These are phyloP conservation scores for Jaapia argillacea DNA, from an alignment of 768 basidiomycete species.

Conservation along the genomic window DNA sequence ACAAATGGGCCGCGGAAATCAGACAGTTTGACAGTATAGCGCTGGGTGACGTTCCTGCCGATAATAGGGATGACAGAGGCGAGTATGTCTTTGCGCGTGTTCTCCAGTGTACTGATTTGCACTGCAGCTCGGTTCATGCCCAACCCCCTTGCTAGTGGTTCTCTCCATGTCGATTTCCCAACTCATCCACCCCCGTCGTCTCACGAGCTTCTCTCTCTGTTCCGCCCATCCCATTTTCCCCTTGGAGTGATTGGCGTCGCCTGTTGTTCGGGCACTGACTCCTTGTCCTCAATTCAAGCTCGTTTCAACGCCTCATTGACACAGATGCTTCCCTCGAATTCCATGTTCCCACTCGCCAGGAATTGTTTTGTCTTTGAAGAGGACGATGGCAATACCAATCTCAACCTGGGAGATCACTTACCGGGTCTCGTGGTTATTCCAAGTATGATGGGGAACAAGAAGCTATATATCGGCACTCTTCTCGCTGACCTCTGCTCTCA, in stretches of 20 bases:
- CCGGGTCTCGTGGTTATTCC: slow-evolving; percentile 73
- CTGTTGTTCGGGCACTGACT: slow-evolving; percentile 46
- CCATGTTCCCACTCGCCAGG: slow-evolving; percentile 68
- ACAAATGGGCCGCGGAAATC: slow-evolving; percentile 67
- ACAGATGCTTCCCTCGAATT: slow-evolving; percentile 56
- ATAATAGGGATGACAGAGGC: slow-evolving; percentile 73
- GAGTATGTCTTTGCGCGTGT: slow-evolving; percentile 10
- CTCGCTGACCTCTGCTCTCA: slow-evolving; percentile 85
- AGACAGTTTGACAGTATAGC: slow-evolving; percentile 63
- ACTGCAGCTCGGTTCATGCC: slow-evolving; percentile 82
- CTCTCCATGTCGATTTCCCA: slow-evolving; percentile 72
- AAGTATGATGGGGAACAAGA: slow-evolving; percentile 79
- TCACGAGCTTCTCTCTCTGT: slow-evolving; percentile 57
- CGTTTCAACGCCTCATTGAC: slow-evolving; percentile 59
- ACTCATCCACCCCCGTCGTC: slow-evolving; percentile 66
- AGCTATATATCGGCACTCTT: slow-evolving; percentile 78
- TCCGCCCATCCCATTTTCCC: slow-evolving; percentile 75
- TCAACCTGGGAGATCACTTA: slow-evolving; percentile 44
- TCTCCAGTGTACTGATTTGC: slow-evolving; percentile 5
- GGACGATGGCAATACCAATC: slow-evolving; percentile 39
- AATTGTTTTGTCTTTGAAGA: slow-evolving; percentile 86
- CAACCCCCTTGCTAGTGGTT: slow-evolving; percentile 60
- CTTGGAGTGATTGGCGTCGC: slow-evolving; percentile 86
- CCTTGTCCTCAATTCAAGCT: slow-evolving; percentile 40
- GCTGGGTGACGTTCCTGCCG: slow-evolving; percentile 76